phyloP scores from a whole-genome alignment of 768 basidiomycete species.

The Leucocoprinus leucothites region DNA sequence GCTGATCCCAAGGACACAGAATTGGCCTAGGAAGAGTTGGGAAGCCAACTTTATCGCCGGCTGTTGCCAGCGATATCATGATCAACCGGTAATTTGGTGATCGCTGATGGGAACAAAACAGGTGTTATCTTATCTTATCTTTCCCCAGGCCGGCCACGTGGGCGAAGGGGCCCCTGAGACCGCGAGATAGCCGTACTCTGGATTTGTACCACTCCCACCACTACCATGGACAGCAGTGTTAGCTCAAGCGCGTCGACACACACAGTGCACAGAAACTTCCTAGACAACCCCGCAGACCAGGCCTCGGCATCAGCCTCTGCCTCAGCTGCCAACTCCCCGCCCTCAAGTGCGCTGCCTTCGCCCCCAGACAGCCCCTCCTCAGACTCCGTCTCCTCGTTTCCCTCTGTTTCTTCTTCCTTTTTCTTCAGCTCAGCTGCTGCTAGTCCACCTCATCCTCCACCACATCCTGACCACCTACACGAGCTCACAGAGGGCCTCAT shows the following conservation, averaged over 20 bases:
- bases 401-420: constrained; percentile 71
- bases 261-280: constrained; percentile 22
- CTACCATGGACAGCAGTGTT: constrained; percentile 27
- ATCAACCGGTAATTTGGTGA: too few species aligned
- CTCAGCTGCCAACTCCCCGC: constrained; percentile 46
- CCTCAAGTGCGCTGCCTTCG: constrained; percentile 49
- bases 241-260: constrained; percentile 38
- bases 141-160: background rate
- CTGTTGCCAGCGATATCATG: too few species aligned
- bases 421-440: constrained; percentile 75
- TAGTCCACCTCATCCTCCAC: constrained; percentile 54
- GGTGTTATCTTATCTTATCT: constrained; percentile 7
- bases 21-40: too few species aligned
- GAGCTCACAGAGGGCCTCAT: constrained; percentile 40
- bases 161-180: background rate
- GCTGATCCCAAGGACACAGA: background rate
- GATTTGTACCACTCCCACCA: background rate
- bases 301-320: constrained; percentile 13
- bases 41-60: too few species aligned
- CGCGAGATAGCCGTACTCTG: background rate
- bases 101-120: too few species aligned
- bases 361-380: constrained; percentile 61
- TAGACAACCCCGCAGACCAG: constrained; percentile 15
- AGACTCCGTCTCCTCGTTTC: constrained; percentile 65
- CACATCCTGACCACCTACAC: constrained; percentile 27